Base-by-base conservation (phyloP, 257 asterid species). In the Fraxinus quadrangulata region DNA sequence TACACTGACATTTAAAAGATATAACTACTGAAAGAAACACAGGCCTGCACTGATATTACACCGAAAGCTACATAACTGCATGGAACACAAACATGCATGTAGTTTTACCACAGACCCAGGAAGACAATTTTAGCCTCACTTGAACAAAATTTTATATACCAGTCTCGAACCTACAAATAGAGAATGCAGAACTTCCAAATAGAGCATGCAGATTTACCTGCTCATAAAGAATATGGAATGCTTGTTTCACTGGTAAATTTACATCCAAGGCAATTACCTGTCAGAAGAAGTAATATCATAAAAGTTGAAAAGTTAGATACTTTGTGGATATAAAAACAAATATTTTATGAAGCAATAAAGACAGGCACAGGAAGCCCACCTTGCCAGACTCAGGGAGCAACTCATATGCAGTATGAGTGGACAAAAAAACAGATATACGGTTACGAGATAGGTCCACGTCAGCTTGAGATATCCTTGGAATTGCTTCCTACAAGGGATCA, bases 311-410 rank as follows among this genome's bases (percentile, higher is more conserved):
- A 70, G 33, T 42, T 36, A 69, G 59, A 36, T 76, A 61, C 39
- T 72, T 72, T 14, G 63, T 47, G 19, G 71, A 72, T 59, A 68
- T 36, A 73, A 72, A 80, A 42, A 36, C 65, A 72, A 70, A 19
- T 16, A 71, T n/a, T 70, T 36, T 59, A 75, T 19, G 49, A 73
- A 80, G 42, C 40, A 80, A 28, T 26, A 19, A 47, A 26, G 36
- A 39, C 54, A 70, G 74, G 54, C 54, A 67, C 30, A 71, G 47
- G 10, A 70, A 61, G 80, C 74, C 56, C 33, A 91, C 97, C 97
- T 90, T 91, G 84, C 97, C 97, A 81, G 97, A 91, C 76, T 91
- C 97, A 0, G 97, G 97, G 47, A 91, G 97, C 82, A 91, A 83
- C 83, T 88, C 97, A 81, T 89, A 88, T 17, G 92, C 94, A 75